Conservation (phyloP, 202 grass and related monocot species). For the Bolboschoenoplectus hybrid region DNA sequence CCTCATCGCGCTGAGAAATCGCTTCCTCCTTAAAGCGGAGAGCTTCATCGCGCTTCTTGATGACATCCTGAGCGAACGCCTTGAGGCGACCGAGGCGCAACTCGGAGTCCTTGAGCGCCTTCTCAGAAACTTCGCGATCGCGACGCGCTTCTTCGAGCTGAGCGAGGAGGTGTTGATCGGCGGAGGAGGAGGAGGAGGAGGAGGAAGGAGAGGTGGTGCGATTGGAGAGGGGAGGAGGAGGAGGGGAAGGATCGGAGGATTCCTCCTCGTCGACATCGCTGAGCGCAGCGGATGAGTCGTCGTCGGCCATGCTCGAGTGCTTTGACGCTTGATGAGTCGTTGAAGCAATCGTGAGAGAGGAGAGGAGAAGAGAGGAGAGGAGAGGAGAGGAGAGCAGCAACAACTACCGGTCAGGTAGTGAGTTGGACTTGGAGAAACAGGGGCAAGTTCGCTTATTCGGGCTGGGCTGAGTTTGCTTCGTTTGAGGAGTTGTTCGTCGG, state of each 20-base stretch:
- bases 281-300: conserved; percentile 61
- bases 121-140: conserved; percentile 54
- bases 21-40: conserved; percentile 39
- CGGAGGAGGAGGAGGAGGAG: neutral
- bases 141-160: conserved; percentile 80
- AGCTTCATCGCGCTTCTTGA: conserved; percentile 56
- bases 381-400: neutral
- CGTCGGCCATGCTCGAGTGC: conserved; percentile 63
- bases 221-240: neutral
- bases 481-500: too few species aligned
- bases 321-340: neutral
- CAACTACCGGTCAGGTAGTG: conserved; percentile 38
- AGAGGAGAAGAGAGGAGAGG: conserved; percentile 2
- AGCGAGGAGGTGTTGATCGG: conserved; percentile 50
- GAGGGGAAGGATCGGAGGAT: conserved; percentile 32
- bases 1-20: conserved; percentile 41
- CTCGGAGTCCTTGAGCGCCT: conserved; percentile 49
- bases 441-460: neutral
- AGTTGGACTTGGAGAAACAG: neutral
- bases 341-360: neutral
- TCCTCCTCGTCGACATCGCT: conserved; percentile 87
- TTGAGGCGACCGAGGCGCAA: conserved; percentile 52
- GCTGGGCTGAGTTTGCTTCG: neutral
- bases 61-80: conserved; percentile 69
- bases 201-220: neutral